Evolutionary conservation across 345 rosid species (phyloP), one percentile per base, ranked within the genome.

Genomic region (Cardamine resedifolia): DNA sequence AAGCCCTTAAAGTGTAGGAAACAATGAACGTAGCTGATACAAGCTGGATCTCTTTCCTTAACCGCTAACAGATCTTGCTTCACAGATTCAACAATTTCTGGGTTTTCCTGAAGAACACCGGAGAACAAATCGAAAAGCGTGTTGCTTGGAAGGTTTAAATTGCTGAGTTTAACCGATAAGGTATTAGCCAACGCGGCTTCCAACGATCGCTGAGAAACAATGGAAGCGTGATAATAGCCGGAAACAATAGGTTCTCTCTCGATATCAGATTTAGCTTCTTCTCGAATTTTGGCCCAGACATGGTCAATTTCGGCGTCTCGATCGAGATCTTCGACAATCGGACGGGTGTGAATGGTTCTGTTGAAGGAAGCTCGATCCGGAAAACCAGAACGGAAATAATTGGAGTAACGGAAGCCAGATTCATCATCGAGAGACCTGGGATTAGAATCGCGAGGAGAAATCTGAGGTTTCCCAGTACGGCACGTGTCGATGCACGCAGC

Each of bases 41-140:
- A 95, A 12, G 97, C 96, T 1, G 97, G 99, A 70, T 91, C 99
- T 41, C 97, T 80, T 10, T 88, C 89, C 30, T 86, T 87, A 0
- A 77, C 91, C 0, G 96, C 99, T 38, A 76, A 80, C 58, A 89
- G 77, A 72, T 95, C 96, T 12, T 57, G 85, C 73, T 79, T 83
- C 4, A 89, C 87, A 0, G 91, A 77, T 64, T 28, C 69, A 28
- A 91, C 70, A 11, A 88, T 87, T 2, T 82, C 87, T 0, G 19
- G 74, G 20, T 84, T 82, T 9, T 84, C 84, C 3, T 53, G 82
- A 12, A 94, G 82, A 15, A 85, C 89, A 10, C 77, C 85, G 4
- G n/a, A 30, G 81, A 94, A 89, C 61, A 89, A 57, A 59, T 89
- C 97, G 66, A 69, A 83, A 4, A 94, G 76, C 53, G 85, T 85